Evolutionary conservation across 495 filamentous ascomycete species (phyloP).

Genomic region (Symbiotaphrina buchneri): DNA sequence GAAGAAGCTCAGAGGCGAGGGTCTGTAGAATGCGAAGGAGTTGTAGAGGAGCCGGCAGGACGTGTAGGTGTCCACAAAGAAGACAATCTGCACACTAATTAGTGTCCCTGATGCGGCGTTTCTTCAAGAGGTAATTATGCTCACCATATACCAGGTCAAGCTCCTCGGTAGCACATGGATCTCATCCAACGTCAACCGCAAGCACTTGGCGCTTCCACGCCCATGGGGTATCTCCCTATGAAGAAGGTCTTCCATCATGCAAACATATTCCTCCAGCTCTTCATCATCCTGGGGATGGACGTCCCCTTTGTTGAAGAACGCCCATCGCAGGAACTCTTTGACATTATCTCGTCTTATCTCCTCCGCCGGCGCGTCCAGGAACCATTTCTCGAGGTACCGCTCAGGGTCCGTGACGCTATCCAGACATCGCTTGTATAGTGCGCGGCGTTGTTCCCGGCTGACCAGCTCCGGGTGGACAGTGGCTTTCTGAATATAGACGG

Average conservation of each 20-base stretch:
- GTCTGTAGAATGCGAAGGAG: conserved; percentile 19
- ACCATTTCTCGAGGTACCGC: conserved; percentile 37
- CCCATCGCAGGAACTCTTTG: conserved; percentile 40
- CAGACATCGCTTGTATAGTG: conserved; percentile 29
- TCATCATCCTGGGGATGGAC: conserved; percentile 17
- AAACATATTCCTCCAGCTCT: conserved; percentile 35
- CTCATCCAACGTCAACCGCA: conserved; percentile 41
- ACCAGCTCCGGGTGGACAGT: conserved; percentile 28
- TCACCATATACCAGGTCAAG: conserved; percentile 36
- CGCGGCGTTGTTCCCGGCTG: conserved; percentile 15
- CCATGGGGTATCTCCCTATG: conserved; percentile 24
- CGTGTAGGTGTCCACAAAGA: conserved; percentile 23
- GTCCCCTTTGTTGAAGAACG: conserved; percentile 22
- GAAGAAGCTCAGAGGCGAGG: conserved; percentile 12
- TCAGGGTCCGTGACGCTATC: conserved; percentile 28
- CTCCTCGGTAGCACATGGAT: conserved; percentile 36
- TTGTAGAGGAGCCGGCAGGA: conserved; percentile 15
- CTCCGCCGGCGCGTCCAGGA: conserved; percentile 28
- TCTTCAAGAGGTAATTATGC: conserved; percentile 9
- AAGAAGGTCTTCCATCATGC: conserved; percentile 21
- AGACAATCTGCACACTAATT: conserved; percentile 9
- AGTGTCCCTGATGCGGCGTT: not conserved
- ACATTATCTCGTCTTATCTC: conserved; percentile 44
- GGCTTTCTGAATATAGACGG: conserved; percentile 20
- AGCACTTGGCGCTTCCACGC: conserved; percentile 23